Conservation (phyloP, 139 green algal species). For the Asterochloris sp. region DNA sequence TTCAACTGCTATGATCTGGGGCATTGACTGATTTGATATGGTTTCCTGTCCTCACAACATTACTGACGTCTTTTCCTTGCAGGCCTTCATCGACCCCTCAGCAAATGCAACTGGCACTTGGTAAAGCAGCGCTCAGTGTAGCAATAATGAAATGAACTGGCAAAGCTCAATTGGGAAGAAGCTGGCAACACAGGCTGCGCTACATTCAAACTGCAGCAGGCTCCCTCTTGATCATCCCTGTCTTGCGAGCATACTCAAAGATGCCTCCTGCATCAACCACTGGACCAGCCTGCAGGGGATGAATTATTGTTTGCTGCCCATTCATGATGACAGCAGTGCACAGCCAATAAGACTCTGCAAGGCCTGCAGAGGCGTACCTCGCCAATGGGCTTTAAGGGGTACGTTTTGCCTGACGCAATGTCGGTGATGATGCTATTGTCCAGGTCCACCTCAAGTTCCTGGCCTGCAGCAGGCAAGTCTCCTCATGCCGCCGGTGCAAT, state of each 20-base stretch:
- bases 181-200: neutral
- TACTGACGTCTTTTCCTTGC: neutral
- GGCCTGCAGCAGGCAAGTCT: conserved; percentile 22
- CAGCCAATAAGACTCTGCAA: neutral
- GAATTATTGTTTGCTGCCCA: neutral
- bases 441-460: conserved; percentile 91
- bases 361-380: conserved; percentile 52
- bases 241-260: conserved; percentile 84
- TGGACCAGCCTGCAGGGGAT: conserved; percentile 70
- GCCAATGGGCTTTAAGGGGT: conserved; percentile 73
- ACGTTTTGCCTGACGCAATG: conserved; percentile 75
- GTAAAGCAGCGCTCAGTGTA: neutral
- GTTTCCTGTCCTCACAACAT: neutral
- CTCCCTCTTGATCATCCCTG: conserved; percentile 86
- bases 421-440: conserved; percentile 78
- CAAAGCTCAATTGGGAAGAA: too few relatives aligned
- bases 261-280: conserved; percentile 94
- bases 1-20: neutral
- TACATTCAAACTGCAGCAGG: neutral
- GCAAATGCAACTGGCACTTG: conserved; percentile 12
- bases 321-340: too few relatives aligned
- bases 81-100: conserved; percentile 13
- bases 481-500: conserved; percentile 8
- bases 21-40: neutral
- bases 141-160: too few relatives aligned